Evolutionary conservation across 768 basidiomycete species (phyloP).

Genomic region (Mycena kentingensis): DNA sequence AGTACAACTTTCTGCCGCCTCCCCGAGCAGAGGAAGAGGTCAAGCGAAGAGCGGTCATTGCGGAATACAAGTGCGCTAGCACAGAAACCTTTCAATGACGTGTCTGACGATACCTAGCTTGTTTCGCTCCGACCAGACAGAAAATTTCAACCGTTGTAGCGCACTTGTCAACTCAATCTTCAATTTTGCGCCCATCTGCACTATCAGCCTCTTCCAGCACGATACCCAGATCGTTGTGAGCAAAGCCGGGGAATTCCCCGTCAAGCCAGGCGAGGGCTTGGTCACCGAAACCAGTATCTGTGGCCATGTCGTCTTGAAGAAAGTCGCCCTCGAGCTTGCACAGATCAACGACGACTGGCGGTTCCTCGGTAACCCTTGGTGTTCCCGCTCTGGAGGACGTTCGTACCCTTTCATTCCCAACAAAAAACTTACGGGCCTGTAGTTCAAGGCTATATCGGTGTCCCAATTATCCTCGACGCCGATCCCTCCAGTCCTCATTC

Average conservation of each 20-base stretch:
- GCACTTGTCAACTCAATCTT: conserved; percentile 11
- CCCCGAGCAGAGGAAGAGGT: conserved; percentile 14
- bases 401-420: too few species aligned
- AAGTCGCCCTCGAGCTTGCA: conserved; percentile 4
- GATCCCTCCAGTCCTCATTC: conserved; percentile 6
- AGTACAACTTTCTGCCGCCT: conserved; percentile 13
- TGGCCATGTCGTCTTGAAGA: conserved; percentile 13
- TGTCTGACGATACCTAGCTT: neutral
- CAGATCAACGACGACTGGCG: conserved; percentile 11
- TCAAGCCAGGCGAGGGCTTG: conserved; percentile 1
- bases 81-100: neutral
- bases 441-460: neutral
- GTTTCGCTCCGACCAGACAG: conserved; percentile 8
- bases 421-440: too few species aligned
- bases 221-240: conserved; percentile 12
- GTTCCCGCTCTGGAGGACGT: neutral
- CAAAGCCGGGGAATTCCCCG: conserved; percentile 11
- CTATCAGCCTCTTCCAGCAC: conserved; percentile 15
- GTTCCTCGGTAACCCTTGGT: conserved; percentile 12
- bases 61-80: conserved; percentile 15
- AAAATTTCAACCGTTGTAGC: conserved; percentile 12
- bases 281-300: conserved; percentile 14
- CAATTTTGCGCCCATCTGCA: conserved; percentile 8
- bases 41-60: neutral
- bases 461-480: conserved; percentile 10